Evolutionary conservation across 768 basidiomycete genomes (phyloP), one percentile per base, ranked within the genome.

Genomic region (Coprinellus micaceus): DNA sequence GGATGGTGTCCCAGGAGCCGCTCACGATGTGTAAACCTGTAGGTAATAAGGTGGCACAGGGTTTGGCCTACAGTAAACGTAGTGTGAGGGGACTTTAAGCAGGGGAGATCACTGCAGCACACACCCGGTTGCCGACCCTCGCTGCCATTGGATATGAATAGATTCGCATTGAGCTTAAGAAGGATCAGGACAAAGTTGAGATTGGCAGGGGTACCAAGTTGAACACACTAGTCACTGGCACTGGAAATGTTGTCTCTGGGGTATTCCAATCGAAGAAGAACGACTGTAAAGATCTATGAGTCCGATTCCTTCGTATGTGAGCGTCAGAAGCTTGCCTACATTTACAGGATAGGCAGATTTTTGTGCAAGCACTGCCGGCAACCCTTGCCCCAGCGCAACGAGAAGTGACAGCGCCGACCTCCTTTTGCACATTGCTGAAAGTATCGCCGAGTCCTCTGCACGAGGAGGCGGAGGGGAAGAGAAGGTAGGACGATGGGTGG

Each of bases 11-110:
- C 13, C 40, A 6, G 33, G 13, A 22, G 40, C 19, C 7, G 33
- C 48, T 65, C 55, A 84, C 84, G 83, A 84, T 13, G 82, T 81
- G 63, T 82, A 85, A 9, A 85, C 73, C 62, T 83, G 81, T 3
- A 86, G 77, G 63, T 68, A 81, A 65, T 84, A 85, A 15, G 84
- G 84, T 4, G 82, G 74, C 5, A 66, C 67, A 2, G 82, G 81
- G 60, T 80, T 78, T 7, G 82, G 83, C 4, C 84, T 86, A 21
- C 15, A 7, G 13, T 7, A 17, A 37, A 37, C 9, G 40, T 50
- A 28, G n/a, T 59, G 1, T 57, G 54, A 45, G 33, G 58, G 21
- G n/a, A 56, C n/a, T 46, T 24, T 6, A 33, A 43, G 13, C 21
- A 37, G 25, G 15, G 56, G 65, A 29, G 59, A 36, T 2, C 6